Conservation (phyloP, 2,329 filamentous ascomycete genomes). For the Fusarium domesticum region DNA sequence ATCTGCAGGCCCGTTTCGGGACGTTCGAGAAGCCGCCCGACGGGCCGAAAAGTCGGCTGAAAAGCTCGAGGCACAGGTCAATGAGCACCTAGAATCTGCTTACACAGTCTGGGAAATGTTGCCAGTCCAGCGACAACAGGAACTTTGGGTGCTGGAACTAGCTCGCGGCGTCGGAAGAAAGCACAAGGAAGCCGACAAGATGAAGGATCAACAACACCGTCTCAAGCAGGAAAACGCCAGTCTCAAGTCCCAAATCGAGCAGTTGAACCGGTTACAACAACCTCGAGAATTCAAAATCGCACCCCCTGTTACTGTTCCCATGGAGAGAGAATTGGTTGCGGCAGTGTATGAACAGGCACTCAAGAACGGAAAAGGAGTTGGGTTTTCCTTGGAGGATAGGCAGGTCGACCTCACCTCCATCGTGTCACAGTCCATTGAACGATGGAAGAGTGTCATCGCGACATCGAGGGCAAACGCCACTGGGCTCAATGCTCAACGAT, state of each 20-base stretch:
- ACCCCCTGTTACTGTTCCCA: constrained; percentile 49
- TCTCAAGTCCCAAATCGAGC: constrained; percentile 57
- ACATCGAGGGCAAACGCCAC: constrained; percentile 43
- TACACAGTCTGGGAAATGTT: constrained; percentile 74
- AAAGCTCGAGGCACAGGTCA: constrained; percentile 64
- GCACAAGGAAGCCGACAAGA: constrained; percentile 52
- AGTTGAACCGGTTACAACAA: constrained; percentile 57
- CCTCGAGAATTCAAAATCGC: constrained; percentile 57
- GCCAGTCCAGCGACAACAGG: constrained; percentile 51
- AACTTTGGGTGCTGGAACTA: constrained; percentile 61
- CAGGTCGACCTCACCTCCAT: constrained; percentile 51
- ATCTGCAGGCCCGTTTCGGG: constrained; percentile 36
- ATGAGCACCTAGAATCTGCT: constrained; percentile 72
- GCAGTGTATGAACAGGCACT: constrained; percentile 46
- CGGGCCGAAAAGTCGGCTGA: constrained; percentile 52
- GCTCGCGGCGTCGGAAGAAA: constrained; percentile 58
- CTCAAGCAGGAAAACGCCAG: constrained; percentile 56
- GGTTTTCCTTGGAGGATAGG: constrained; percentile 49
- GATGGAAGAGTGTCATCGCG: constrained; percentile 61
- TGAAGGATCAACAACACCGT: constrained; percentile 49
- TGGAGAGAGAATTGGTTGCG: constrained; percentile 48
- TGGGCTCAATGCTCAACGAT: constrained; percentile 50
- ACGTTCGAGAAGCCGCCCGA: constrained; percentile 46
- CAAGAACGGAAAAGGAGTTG: constrained; percentile 41
- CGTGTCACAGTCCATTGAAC: constrained; percentile 54